Evolutionary conservation across 768 basidiomycete species (phyloP), one percentile per base, ranked within the genome.

Genomic region (Phylloporus scabripes): DNA sequence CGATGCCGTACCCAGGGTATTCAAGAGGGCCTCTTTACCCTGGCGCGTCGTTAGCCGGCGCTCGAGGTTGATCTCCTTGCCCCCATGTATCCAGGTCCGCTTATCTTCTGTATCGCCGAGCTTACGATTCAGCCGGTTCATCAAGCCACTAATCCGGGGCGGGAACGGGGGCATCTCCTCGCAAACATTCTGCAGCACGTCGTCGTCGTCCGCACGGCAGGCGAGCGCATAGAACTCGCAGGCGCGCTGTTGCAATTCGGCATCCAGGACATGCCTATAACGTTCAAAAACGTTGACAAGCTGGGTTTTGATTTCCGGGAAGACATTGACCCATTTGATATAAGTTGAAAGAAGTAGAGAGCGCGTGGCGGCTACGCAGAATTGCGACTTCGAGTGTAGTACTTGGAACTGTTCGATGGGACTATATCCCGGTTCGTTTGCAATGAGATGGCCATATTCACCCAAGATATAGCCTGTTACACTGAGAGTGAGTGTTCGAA

Each of bases 141-240:
- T 74, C 7, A 99, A 74, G 2, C 94, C 87, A 50, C 92, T 95
- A 56, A 92, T 89, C 41, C 96, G 82, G 45, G 95, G 88, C 4
- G 95, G 94, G 77, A 96, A 99, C 4, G 95, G 93, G 1, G 96
- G 96, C 85, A 99, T 98, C 70, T 98, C 96, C 66, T 98, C 96
- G 65, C 94, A 97, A 12, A 98, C 82, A 54, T 91, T 90, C 63
- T 93, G 89, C 37, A 99, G 73, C 38, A 98, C 76, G 55, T 93
- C 93, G 59, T 98, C 94, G 31, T 93, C 92, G 43, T 94, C 92
- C 17, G 85, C 73, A 32, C 92, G 76, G 21, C 77, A 81, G 10
- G 95, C 87, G 17, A 99, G 74, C 0, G 91, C 87, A 53, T 89
- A 87, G 65, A 92, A 98, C 70, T 99, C 96, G 80, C 95, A 98